Percentiles rank a stretch among this genome's conserved stretches.
Evolutionary conservation across 1,139 yeast species (phyloP).

Genomic region (Magnusiomyces suaveolens): DNA sequence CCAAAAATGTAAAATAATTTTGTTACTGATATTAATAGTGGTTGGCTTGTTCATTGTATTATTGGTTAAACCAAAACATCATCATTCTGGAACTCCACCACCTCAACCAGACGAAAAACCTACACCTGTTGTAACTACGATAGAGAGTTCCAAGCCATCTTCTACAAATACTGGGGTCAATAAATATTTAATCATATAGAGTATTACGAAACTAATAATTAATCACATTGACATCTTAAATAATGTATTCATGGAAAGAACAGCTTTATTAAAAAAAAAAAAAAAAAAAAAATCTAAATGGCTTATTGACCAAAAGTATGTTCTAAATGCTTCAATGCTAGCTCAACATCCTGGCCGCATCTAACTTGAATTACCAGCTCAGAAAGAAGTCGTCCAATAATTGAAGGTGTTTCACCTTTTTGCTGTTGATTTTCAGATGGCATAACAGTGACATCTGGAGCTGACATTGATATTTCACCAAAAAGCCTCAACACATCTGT

Average conservation of each 20-base stretch:
- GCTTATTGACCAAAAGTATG: conserved; percentile 6
- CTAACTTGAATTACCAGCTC: conserved; percentile 11
- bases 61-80: conserved; percentile 52
- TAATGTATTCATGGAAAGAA: too few species aligned
- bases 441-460: neutral
- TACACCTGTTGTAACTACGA: neutral
- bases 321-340: conserved; percentile 8
- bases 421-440: neutral
- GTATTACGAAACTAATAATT: too few species aligned
- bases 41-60: conserved; percentile 63
- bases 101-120: neutral
- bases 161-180: neutral
- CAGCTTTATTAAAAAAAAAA: too few species aligned
- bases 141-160: neutral
- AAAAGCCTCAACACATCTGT: conserved; percentile 19
- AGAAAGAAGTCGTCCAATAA: conserved; percentile 6
- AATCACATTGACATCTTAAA: neutral
- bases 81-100: conserved; percentile 16
- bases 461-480: conserved; percentile 2
- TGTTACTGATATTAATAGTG: conserved; percentile 60
- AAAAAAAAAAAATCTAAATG: too few species aligned
- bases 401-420: conserved; percentile 1
- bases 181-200: too few species aligned
- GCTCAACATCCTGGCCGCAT: conserved; percentile 7
- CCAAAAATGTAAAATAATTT: conserved; percentile 80